A percentile compares a stretch with the other conserved stretches of the same genome.
phyloP scores from a whole-genome alignment of 2,329 filamentous ascomycete species.

The Trichoderma sp. region DNA sequence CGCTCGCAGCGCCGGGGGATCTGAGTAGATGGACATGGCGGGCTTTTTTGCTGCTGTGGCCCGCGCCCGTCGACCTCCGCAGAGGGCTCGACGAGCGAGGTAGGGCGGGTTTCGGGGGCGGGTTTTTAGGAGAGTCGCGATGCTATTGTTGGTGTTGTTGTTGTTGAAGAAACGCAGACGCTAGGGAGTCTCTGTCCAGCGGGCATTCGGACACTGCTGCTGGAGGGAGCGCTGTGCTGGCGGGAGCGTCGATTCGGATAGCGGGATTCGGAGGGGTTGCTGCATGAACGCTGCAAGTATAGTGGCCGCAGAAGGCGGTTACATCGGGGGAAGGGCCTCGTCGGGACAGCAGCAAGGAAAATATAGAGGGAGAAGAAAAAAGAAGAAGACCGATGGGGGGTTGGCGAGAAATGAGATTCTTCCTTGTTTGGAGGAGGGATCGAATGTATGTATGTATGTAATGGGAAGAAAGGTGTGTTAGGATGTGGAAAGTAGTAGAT shows the following conservation, averaged over 20 bases:
- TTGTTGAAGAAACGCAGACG: background rate
- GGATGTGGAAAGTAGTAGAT: background rate
- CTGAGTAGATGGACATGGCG: conserved; percentile 58
- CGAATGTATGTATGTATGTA: background rate
- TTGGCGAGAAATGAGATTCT: background rate
- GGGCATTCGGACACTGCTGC: conserved; percentile 16
- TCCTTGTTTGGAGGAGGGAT: background rate
- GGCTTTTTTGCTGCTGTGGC: conserved; percentile 26
- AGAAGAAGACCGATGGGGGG: background rate
- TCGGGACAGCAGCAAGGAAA: background rate
- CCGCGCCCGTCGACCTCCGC: conserved; percentile 60
- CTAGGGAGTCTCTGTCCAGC: conserved; percentile 6
- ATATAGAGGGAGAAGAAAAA: background rate
- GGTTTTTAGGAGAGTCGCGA: background rate
- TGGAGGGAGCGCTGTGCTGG: conserved; percentile 15
- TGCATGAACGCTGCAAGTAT: conserved; percentile 18
- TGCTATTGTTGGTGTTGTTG: background rate
- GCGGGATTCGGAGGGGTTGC: conserved; percentile 19
- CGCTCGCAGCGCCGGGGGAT: conserved; percentile 47
- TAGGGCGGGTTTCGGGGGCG: conserved; percentile 7
- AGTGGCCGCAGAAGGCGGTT: conserved; percentile 12
- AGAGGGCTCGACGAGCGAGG: conserved; percentile 58
- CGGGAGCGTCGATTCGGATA: conserved; percentile 1
- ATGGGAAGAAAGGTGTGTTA: background rate
- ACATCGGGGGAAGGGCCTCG: background rate